Percentiles rank a stretch among this genome's conserved stretches.
phyloP scores from a whole-genome alignment of 176 grass and related monocot species.

The Triticum urartu region DNA sequence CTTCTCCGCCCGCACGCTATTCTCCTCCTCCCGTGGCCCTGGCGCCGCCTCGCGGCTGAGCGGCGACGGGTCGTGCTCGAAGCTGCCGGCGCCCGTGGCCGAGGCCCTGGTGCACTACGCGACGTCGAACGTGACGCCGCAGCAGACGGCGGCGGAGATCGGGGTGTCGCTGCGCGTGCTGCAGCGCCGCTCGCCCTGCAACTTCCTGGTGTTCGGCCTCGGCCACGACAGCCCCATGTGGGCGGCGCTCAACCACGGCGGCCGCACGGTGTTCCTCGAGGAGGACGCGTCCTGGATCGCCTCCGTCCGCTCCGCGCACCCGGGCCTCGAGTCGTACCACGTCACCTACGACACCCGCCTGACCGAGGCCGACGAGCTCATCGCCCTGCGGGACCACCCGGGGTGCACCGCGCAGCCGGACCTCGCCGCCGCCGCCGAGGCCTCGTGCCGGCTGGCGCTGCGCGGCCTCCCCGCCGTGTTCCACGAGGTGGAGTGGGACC shows the following conservation, averaged over 20 bases:
- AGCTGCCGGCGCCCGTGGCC: conserved; percentile 36
- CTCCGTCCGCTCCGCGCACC: conserved; percentile 36
- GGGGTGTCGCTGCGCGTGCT: conserved; percentile 48
- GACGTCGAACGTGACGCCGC: conserved; percentile 46
- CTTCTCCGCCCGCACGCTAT: conserved; percentile 36
- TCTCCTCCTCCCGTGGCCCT: neutral
- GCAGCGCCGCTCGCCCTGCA: conserved; percentile 50
- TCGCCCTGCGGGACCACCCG: conserved; percentile 20
- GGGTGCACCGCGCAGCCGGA: conserved; percentile 22
- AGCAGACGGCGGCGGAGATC: conserved; percentile 56
- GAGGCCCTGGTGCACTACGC: conserved; percentile 67
- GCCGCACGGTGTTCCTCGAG: conserved; percentile 85
- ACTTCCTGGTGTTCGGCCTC: conserved; percentile 73
- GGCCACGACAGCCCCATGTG: conserved; percentile 63
- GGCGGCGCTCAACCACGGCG: conserved; percentile 89
- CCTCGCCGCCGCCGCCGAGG: conserved; percentile 11
- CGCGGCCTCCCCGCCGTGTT: conserved; percentile 38
- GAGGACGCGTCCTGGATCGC: conserved; percentile 90
- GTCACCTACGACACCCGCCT: conserved; percentile 64
- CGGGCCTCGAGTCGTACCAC: conserved; percentile 66
- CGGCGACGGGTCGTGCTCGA: neutral
- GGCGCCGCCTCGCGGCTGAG: neutral
- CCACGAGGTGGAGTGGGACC: conserved; percentile 50
- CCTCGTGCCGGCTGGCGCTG: conserved; percentile 35
- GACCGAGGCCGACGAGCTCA: conserved; percentile 48